Evolutionary conservation across 2,329 filamentous ascomycete genomes (phyloP), one percentile per base, ranked within the genome.

Genomic region (Aspergillus fijiensis): DNA sequence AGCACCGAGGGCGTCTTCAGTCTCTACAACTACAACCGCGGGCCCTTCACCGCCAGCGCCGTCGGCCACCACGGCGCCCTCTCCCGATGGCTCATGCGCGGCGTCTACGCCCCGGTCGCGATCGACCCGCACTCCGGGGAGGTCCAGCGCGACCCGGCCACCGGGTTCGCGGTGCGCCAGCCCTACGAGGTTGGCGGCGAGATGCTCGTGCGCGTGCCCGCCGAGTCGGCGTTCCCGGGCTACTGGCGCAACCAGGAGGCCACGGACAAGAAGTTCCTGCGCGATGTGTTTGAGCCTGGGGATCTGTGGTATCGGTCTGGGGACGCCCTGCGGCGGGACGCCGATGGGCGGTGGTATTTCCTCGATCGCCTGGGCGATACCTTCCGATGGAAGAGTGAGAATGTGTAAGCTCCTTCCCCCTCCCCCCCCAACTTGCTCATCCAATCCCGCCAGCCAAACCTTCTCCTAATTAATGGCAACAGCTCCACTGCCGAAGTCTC

Each of bases 1-100:
- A 89, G 87, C 60, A 90, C 88, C 1, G 90, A 93, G 74, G 88
- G 89, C 31, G 81, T 91, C 53, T 83, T 92, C 67, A 73, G 74
- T 0, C 76, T 92, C 10, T 74, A 86, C 58, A 90, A 89, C 68
- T 73, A 81, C 23, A 84, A 83, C 57, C 78, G 81, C 55, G 84
- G 89, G 1, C 85, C 87, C 25, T 92, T 86, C 70, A 80, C 83
- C 4, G 81, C 84, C 6, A 82, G 85, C 4, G 81, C 84, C 29
- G 88, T 93, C 2, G 90, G 89, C 1, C 88, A 92, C 67, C 88
- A 92, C 66, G 90, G 90, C 2, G 73, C 83, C 2, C 71, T 92
- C 47, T 72, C 84, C 33, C 83, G 89, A 2, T 74, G 77, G 55
- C 67, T 80, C 2, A 76, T 83, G 60, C 79, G 79, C 52, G 80